phyloP scores from a whole-genome alignment of 208 protist species.

The Leishmania major region DNA sequence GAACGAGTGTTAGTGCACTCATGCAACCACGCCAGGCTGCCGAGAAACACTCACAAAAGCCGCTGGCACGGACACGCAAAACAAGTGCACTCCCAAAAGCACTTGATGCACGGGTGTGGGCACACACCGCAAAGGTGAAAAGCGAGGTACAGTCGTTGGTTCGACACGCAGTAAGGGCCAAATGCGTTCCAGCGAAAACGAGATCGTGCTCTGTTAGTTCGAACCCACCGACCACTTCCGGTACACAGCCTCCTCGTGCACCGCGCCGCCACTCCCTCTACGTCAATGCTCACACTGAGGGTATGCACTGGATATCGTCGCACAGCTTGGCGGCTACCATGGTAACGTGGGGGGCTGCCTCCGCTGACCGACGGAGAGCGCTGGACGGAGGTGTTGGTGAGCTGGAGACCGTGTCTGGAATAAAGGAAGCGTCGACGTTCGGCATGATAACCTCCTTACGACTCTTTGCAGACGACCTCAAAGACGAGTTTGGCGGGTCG shows the following conservation, averaged over 20 bases:
- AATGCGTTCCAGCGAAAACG: background rate
- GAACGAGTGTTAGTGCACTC: background rate
- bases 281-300: slow-evolving; percentile 10
- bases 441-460: background rate
- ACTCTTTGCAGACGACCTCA: background rate
- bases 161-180: background rate
- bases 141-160: background rate
- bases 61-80: background rate
- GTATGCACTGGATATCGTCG: background rate
- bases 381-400: slow-evolving; percentile 5
- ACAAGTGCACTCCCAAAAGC: background rate
- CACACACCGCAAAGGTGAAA: background rate
- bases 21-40: background rate
- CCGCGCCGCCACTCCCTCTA: background rate
- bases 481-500: background rate
- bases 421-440: slow-evolving; percentile 10
- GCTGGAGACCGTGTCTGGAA: slow-evolving; percentile 7
- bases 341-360: background rate
- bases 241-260: background rate
- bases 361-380: slow-evolving; percentile 17
- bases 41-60: background rate
- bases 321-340: background rate
- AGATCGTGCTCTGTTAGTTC: background rate
- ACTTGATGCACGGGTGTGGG: background rate
- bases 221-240: too few relatives aligned